Evolutionary conservation across 768 basidiomycete species (phyloP), one percentile per base, ranked within the genome.

Genomic region (Tricholoma saponaceum): DNA sequence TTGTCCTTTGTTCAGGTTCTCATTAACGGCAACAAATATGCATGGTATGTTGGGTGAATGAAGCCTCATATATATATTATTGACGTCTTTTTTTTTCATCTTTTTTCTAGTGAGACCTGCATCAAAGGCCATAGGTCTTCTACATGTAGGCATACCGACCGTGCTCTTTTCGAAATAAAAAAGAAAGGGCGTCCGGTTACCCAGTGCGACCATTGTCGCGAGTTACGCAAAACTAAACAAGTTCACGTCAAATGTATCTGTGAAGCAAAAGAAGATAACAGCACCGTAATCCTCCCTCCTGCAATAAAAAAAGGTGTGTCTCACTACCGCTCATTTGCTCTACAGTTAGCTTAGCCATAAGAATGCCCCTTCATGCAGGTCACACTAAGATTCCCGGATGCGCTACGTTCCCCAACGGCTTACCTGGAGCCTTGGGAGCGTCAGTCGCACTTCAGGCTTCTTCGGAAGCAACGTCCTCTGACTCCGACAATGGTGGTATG

Each of bases 101-200:
- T 57, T 55, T 55, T 56, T 56, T 26, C 22, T 64, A 93, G 92
- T 72, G 90, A 90, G 77, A 89, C 91, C 63, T 96, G 94, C 76
- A 95, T 95, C 73, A 94, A 94, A 74, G 94, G 93, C 16, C 93
- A 96, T 73, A 84, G 94, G 51, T 95, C 93, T 14, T 92, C 91
- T 14, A 82, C 85, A 28, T 96, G 94, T 75, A 87, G 85, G 67
- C 94, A 96, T 69, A 88, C 84, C 54, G 91, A 94, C 70, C 83
- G 94, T 41, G 88, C 92, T 35, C 79, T 96, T 52, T 94, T 87
- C 69, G 92, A 95, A 73, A 90, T 96, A 57, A 92, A 94, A 78
- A 91, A 89, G 78, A 95, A 96, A 69, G 94, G 94, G 2, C 83
- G 94, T 39, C 94, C 94, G 1, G 83, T 93, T 23, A 92, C 95